Conservation (phyloP, 169 alveolate species). For the Fabrea salina region DNA sequence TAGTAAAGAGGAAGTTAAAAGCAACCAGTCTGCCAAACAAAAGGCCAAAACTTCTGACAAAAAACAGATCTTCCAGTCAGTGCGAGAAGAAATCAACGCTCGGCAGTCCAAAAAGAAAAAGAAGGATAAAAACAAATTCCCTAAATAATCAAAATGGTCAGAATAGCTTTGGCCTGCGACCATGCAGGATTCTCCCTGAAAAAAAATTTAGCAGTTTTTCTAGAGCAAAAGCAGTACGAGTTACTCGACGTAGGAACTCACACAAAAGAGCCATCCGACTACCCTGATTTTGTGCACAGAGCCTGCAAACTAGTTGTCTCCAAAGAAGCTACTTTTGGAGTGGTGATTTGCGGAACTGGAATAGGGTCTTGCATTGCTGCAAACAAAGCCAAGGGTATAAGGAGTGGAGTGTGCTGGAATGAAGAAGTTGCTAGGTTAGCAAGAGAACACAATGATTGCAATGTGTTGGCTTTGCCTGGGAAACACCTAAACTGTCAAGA, state of each 20-base stretch:
- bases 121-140: too few species aligned
- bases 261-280: conserved; percentile 41
- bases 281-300: conserved; percentile 43
- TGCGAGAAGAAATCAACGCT: too few species aligned
- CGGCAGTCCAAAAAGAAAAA: too few species aligned
- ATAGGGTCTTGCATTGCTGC: conserved; percentile 63
- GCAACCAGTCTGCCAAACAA: too few species aligned
- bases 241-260: conserved; percentile 46
- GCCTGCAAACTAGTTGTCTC: conserved; percentile 40
- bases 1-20: too few species aligned
- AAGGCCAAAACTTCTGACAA: too few species aligned
- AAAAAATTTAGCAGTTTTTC: conserved; percentile 23
- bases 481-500: too few species aligned
- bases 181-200: conserved; percentile 57
- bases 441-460: conserved; percentile 39
- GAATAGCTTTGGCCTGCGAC: conserved; percentile 47
- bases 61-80: too few species aligned
- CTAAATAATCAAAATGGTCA: too few species aligned
- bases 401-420: conserved; percentile 63
- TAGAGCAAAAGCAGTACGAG: conserved; percentile 26
- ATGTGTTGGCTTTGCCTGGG: conserved; percentile 55
- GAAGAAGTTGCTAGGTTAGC: conserved; percentile 46
- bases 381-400: conserved; percentile 60
- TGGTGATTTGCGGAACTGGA: conserved; percentile 67
- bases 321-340: conserved; percentile 35